These are phyloP conservation scores for Cercospora citrullina DNA, from an alignment of 2,329 filamentous ascomycete genomes.

Conservation along the genomic window DNA sequence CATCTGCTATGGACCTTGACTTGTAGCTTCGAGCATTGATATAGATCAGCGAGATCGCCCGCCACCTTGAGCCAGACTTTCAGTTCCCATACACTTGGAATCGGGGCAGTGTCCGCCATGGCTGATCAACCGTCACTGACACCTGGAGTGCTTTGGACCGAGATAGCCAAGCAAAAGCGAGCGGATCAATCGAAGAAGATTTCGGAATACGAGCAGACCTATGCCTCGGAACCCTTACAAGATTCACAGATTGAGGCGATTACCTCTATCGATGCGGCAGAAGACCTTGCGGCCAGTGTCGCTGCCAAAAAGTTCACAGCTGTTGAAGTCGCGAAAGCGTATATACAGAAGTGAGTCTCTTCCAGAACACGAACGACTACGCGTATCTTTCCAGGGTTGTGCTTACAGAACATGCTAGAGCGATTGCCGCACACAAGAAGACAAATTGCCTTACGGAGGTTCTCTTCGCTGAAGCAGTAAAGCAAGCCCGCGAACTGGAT, in stretches of 20 bases:
- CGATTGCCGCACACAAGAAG: conserved; percentile 25
- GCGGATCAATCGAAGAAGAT: conserved; percentile 1
- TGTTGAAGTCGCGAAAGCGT: conserved; percentile 16
- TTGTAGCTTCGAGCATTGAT: not conserved
- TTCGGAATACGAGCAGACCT: not conserved
- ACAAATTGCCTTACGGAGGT: conserved; percentile 62
- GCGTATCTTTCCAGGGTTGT: not conserved
- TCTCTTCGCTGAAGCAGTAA: conserved; percentile 56
- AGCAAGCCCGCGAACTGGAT: conserved; percentile 53
- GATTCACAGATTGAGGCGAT: conserved; percentile 2
- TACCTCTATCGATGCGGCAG: conserved; percentile 13
- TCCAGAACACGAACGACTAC: not conserved
- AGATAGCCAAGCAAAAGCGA: not conserved
- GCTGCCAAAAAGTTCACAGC: conserved; percentile 17
- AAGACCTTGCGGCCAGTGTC: conserved; percentile 11
- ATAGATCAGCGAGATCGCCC: not conserved
- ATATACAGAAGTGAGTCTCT: conserved; percentile 23
- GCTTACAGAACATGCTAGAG: conserved; percentile 9
- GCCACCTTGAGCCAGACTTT: not conserved
- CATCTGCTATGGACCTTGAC: not conserved
- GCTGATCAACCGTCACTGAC: not conserved
- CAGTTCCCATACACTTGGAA: not conserved
- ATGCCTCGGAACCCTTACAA: not conserved
- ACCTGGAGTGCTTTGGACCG: not conserved
- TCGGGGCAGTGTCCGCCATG: not conserved